Conservation (phyloP, 2,329 filamentous ascomycete genomes). For the Neoarthrinium moseri region DNA sequence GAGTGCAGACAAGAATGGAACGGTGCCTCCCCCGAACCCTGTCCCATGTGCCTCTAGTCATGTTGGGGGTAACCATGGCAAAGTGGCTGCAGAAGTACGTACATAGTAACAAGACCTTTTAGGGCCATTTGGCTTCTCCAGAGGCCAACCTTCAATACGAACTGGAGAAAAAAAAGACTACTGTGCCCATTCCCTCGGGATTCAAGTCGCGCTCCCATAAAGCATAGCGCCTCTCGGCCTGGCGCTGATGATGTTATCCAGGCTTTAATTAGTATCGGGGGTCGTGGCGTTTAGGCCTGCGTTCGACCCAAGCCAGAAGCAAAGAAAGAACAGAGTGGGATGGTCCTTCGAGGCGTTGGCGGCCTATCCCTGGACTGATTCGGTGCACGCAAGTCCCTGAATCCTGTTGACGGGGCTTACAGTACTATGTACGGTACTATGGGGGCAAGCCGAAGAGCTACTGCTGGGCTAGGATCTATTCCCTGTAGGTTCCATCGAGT, state of each 20-base stretch:
- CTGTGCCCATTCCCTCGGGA: no score
- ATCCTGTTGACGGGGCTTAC: slow-evolving; percentile 4
- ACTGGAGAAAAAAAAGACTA: no score
- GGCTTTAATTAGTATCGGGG: slow-evolving; percentile 7
- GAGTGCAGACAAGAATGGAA: slow-evolving; percentile 1
- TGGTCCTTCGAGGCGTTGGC: slow-evolving; percentile 1
- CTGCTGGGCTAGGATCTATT: slow-evolving; percentile 1
- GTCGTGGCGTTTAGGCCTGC: slow-evolving; percentile 5
- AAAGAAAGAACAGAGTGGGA: slow-evolving; percentile 10
- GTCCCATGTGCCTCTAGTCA: slow-evolving; percentile 5
- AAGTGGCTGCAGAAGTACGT: neutral
- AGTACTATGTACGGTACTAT: neutral
- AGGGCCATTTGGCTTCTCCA: no score
- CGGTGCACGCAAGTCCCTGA: neutral
- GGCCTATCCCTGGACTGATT: neutral
- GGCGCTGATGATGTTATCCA: neutral
- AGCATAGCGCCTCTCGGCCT: no score
- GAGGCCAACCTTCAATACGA: neutral
- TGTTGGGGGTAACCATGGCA: slow-evolving; percentile 3
- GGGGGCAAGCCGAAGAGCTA: no score
- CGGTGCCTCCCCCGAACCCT: neutral
- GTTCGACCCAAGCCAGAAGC: slow-evolving; percentile 6
- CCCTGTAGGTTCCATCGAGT: slow-evolving; percentile 6
- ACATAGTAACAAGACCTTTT: no score
- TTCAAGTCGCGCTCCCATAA: no score